A percentile compares a stretch with the other conserved stretches of the same genome.
Conservation (phyloP, 805 yeast genomes). For the Wickerhamiella slavikovae region DNA sequence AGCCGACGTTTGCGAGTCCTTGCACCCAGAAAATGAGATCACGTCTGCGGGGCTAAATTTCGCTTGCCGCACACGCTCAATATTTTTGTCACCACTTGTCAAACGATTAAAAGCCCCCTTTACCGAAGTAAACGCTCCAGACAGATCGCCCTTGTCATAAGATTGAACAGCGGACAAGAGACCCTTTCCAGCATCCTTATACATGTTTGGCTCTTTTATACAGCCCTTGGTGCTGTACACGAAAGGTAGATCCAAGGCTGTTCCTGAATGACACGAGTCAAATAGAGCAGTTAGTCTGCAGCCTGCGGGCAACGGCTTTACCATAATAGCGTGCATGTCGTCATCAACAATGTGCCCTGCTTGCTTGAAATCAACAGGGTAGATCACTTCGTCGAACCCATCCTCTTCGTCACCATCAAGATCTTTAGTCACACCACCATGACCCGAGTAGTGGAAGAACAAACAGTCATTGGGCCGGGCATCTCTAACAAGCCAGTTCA, state of each 20-base stretch:
- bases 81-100: conserved; percentile 6
- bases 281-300: conserved; percentile 60
- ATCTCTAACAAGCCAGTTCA: conserved; percentile 59
- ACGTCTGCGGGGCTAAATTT: conserved; percentile 64
- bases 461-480: conserved; percentile 62
- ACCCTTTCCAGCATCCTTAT: conserved; percentile 55
- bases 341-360: conserved; percentile 59
- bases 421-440: conserved; percentile 60
- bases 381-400: conserved; percentile 51
- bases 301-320: conserved; percentile 47
- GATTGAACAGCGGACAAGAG: conserved; percentile 37
- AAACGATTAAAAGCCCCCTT: conserved; percentile 7
- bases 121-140: conserved; percentile 23
- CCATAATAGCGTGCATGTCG: conserved; percentile 50
- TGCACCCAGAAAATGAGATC: conserved; percentile 59
- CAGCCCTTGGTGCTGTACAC: conserved; percentile 69
- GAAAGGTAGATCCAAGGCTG: conserved; percentile 63
- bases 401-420: conserved; percentile 55
- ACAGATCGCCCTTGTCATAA: conserved; percentile 40
- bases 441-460: conserved; percentile 73
- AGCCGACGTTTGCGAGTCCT: conserved; percentile 68
- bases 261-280: conserved; percentile 77
- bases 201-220: conserved; percentile 57
- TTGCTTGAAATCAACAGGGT: conserved; percentile 50
- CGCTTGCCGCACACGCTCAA: conserved; percentile 16